phyloP scores from a whole-genome alignment of 305 asterid species.

The Stenogyne calaminthoides region DNA sequence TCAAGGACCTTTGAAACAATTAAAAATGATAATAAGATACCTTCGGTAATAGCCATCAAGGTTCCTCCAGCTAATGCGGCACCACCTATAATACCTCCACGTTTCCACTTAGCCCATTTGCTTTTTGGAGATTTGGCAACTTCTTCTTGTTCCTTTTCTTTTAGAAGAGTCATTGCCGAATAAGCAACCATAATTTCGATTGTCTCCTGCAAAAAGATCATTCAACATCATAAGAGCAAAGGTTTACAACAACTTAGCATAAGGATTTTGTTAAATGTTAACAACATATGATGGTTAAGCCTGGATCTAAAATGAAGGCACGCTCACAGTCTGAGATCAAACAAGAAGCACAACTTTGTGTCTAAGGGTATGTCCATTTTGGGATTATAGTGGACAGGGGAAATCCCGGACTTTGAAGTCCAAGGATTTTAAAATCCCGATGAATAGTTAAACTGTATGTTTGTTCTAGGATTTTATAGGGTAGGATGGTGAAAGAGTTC shows the following conservation, averaged over 20 bases:
- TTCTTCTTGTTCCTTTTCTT: conserved; percentile 69
- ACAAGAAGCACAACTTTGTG: not conserved
- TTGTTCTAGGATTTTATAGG: no score
- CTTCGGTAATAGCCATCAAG: conserved; percentile 94
- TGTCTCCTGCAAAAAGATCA: conserved; percentile 67
- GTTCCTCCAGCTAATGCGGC: conserved; percentile 98
- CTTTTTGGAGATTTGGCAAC: conserved; percentile 52
- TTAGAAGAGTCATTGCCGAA: conserved; percentile 85
- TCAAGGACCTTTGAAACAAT: conserved; percentile 6
- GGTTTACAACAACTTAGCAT: not conserved
- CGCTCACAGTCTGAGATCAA: conserved; percentile 1
- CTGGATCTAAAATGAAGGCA: not conserved
- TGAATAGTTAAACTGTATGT: no score
- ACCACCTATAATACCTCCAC: conserved; percentile 93
- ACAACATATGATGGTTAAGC: not conserved
- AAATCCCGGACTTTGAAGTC: no score
- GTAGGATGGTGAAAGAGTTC: no score
- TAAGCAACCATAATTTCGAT: conserved; percentile 83
- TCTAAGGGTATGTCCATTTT: not conserved
- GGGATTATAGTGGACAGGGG: no score
- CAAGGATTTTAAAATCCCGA: no score
- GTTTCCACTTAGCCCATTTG: conserved; percentile 88
- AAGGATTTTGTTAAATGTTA: conserved; percentile 24
- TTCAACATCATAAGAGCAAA: conserved; percentile 4
- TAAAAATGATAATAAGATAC: conserved; percentile 37